phyloP scores from a whole-genome alignment of 2,329 filamentous ascomycete genomes.

The Daldinia eschscholtzii region DNA sequence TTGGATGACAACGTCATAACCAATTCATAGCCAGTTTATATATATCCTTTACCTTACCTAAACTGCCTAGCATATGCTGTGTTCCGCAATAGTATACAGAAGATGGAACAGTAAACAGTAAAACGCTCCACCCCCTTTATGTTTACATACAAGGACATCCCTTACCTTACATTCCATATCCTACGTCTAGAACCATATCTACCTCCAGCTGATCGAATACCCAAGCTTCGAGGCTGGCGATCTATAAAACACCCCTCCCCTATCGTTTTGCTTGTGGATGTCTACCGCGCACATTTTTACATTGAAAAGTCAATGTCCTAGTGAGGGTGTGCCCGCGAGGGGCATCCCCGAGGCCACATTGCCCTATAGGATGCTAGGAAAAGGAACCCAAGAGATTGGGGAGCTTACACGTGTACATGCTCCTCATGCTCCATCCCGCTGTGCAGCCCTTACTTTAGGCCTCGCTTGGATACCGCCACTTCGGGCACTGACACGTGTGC shows the following conservation, averaged over 20 bases:
- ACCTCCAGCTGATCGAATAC: not conserved
- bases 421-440: constrained; percentile 17
- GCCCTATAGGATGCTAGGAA: constrained; percentile 29
- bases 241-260: constrained; percentile 18
- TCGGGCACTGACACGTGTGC: constrained; percentile 43
- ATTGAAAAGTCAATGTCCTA: constrained; percentile 32
- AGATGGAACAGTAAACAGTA: not conserved
- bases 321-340: constrained; percentile 31
- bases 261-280: constrained; percentile 18
- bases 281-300: constrained; percentile 12
- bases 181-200: not conserved
- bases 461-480: constrained; percentile 29
- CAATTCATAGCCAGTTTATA: constrained; percentile 14
- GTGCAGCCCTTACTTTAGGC: constrained; percentile 32
- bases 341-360: constrained; percentile 20
- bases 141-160: not conserved
- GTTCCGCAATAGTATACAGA: constrained; percentile 2
- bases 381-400: constrained; percentile 35
- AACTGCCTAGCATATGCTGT: not conserved
- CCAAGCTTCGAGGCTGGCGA: constrained; percentile 21
- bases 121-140: constrained; percentile 24
- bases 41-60: constrained; percentile 1
- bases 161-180: not conserved
- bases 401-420: constrained; percentile 44
- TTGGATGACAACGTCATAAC: constrained; percentile 19